Percentiles rank a stretch among this genome's conserved stretches.
phyloP scores from a whole-genome alignment of 345 rosid species.

The Linum tenue region DNA sequence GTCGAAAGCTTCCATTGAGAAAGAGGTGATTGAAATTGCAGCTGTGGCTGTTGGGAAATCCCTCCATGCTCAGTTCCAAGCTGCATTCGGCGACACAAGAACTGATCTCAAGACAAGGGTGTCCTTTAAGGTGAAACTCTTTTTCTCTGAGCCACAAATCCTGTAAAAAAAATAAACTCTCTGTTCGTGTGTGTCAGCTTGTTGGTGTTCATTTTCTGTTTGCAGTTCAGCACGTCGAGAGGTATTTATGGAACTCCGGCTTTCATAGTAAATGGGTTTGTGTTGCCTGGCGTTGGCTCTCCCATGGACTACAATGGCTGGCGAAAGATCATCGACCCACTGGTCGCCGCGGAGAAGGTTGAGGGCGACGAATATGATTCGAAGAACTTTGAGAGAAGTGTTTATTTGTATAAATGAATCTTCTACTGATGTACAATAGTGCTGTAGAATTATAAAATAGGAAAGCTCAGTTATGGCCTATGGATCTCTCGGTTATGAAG shows the following conservation, averaged over 20 bases:
- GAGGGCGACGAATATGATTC: not conserved
- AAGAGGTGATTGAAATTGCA: conserved; percentile 44
- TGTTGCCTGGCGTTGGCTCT: not conserved
- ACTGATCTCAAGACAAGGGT: conserved; percentile 66
- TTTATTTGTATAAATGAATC: no score
- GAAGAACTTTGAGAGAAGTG: no score
- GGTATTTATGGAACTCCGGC: not conserved
- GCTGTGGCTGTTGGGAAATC: conserved; percentile 50
- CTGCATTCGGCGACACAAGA: conserved; percentile 43
- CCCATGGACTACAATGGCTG: not conserved
- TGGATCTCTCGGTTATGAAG: no score
- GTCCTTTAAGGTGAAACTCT: conserved; percentile 61
- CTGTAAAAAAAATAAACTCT: no score
- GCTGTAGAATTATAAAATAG: no score
- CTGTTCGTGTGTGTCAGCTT: no score
- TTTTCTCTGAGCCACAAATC: no score
- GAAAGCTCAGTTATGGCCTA: no score
- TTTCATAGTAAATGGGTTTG: not conserved
- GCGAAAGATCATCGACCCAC: not conserved
- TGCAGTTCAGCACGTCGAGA: not conserved
- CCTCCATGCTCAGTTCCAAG: conserved; percentile 30
- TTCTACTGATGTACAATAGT: no score
- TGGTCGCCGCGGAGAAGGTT: not conserved
- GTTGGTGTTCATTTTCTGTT: no score
- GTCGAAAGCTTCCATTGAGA: conserved; percentile 47